Conservation (phyloP, 257 asterid genomes). For the Plantago ovata region DNA sequence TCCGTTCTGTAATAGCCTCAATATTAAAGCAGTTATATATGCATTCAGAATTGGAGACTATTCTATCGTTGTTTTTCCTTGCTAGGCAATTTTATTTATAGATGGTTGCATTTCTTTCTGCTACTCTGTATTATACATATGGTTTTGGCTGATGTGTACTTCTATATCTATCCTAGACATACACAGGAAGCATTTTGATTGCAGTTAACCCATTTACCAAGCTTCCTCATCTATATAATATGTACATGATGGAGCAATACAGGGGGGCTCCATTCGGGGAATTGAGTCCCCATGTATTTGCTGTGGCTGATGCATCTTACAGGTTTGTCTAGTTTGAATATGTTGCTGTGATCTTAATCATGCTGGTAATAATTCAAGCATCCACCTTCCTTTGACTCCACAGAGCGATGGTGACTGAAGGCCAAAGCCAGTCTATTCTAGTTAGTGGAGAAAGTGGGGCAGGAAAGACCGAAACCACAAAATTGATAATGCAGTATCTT, state of each 20-base stretch:
- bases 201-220: constrained; percentile 97
- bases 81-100: neutral
- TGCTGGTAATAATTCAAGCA: constrained; percentile 21
- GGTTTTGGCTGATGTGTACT: constrained; percentile 28
- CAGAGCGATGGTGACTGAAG: constrained; percentile 93
- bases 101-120: neutral
- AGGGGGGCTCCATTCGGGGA: constrained; percentile 99
- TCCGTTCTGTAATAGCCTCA: too few species aligned
- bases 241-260: constrained; percentile 96
- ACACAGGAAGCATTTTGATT: constrained; percentile 93
- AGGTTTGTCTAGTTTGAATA: constrained; percentile 51
- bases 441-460: constrained; percentile 99
- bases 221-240: constrained; percentile 91
- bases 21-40: too few species aligned
- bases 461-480: constrained; percentile 98
- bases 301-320: constrained; percentile 97
- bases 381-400: constrained; percentile 23
- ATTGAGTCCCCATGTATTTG: constrained; percentile 98
- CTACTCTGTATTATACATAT: constrained; percentile 4
- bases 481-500: constrained; percentile 95
- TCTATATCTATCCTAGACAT: constrained; percentile 51
- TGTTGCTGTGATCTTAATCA: constrained; percentile 18
- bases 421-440: constrained; percentile 87
- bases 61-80: neutral
- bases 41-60: too few species aligned